Base-by-base conservation (phyloP, 306 rosid species). In the Cucurbita argyrosperma region DNA sequence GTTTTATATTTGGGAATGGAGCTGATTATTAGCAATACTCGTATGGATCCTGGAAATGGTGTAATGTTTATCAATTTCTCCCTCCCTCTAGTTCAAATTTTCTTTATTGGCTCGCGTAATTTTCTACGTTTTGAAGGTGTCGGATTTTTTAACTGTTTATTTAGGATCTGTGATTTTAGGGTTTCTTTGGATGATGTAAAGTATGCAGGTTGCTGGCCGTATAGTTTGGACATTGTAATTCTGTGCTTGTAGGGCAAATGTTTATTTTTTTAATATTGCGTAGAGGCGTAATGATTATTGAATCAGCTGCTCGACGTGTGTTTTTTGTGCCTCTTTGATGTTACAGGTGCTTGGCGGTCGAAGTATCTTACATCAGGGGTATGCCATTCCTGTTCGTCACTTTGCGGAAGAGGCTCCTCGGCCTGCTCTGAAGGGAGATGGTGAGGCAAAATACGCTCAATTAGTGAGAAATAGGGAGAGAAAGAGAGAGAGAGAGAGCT, bases 341-440 rank as follows among this genome's bases (percentile, higher is more conserved):
- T 63, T 76, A 69, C 80, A 94, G 97, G 76, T 90, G 56, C 82
- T 78, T 83, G 91, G 86, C 58, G 80, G 84, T 78, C 90, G 85
- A 83, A 68, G 80, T 37, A 78, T 87, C 75, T 72, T 90, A 46
- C 96, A 84, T 39, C 92, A 79, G 81, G 92, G 86, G 74, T 71
- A 77, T 84, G 85, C 85, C 46, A 65, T 89, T 85, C 92, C 89
- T 5, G 90, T 87, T 61, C 97, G 99, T 66, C 78, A 71, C 85
- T 94, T 83, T 74, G 96, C 97, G 58, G 80, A 90, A 78, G 92
- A 77, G 80, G 80, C 98, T 53, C 77, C 72, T 51, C 92, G 84
- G 62, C 85, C 90, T 23, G 66, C 83, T 37, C 88, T 94, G 4
- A 88, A 91, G 90, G 99, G 99, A 80, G 99, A 91, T 75, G 79